These are phyloP conservation scores for Daldinia loculata DNA, from an alignment of 495 filamentous ascomycete genomes.

Conservation along the genomic window DNA sequence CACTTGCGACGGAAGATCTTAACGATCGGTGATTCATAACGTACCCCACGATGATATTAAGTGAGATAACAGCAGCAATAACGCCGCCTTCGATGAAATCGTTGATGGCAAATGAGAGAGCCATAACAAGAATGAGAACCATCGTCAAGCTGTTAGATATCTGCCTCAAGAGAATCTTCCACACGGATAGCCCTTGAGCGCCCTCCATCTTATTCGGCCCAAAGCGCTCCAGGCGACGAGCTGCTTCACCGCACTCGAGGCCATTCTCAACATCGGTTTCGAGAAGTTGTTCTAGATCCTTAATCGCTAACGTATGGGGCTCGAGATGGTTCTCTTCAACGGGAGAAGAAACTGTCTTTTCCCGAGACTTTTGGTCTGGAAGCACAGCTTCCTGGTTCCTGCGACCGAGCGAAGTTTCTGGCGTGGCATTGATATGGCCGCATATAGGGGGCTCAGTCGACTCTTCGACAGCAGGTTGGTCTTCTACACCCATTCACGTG, in stretches of 20 bases:
- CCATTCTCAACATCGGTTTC: conserved; percentile 49
- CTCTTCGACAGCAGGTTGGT: conserved; percentile 56
- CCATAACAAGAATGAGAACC: conserved; percentile 78
- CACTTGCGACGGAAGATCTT: neutral
- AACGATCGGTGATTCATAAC: conserved; percentile 17
- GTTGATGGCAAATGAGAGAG: conserved; percentile 74
- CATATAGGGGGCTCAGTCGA: conserved; percentile 62
- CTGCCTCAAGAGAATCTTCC: conserved; percentile 65
- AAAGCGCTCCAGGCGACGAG: conserved; percentile 55
- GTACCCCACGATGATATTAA: conserved; percentile 75
- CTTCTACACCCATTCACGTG: conserved; percentile 60
- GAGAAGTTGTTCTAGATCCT: conserved; percentile 37
- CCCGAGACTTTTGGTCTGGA: neutral
- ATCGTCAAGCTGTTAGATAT: conserved; percentile 62
- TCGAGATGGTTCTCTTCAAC: conserved; percentile 20
- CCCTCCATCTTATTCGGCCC: conserved; percentile 62
- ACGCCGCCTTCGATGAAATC: conserved; percentile 82
- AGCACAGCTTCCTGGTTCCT: conserved; percentile 23
- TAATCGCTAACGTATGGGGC: conserved; percentile 40
- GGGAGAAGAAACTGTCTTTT: conserved; percentile 15
- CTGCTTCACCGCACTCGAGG: conserved; percentile 51
- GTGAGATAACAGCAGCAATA: conserved; percentile 73
- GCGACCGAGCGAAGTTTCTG: conserved; percentile 25
- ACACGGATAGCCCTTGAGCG: conserved; percentile 60
- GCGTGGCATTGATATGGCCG: conserved; percentile 50